Percentiles rank a stretch among this genome's conserved stretches.
These are phyloP conservation scores for Pseudogymnoascus sp. DNA, from an alignment of 2,329 filamentous ascomycete genomes.

Conservation along the genomic window DNA sequence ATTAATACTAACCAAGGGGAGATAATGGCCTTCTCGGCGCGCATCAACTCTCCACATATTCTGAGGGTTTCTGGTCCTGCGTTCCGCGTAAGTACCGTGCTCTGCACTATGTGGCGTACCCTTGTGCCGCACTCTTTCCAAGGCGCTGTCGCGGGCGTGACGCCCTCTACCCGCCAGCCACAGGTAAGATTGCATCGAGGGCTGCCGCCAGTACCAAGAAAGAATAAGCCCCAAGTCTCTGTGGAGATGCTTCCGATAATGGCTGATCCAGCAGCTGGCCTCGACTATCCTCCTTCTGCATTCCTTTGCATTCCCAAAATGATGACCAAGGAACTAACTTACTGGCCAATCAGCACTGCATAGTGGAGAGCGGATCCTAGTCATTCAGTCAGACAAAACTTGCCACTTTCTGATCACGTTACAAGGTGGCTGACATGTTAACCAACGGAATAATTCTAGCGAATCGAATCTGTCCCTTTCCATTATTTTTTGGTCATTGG, in stretches of 20 bases:
- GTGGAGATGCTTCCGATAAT: background rate
- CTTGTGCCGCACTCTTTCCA: background rate
- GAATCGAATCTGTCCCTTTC: background rate
- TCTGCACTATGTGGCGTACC: background rate
- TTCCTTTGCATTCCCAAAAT: background rate
- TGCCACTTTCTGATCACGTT: background rate
- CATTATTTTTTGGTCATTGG: background rate
- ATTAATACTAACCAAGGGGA: background rate
- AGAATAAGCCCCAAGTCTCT: constrained; percentile 4
- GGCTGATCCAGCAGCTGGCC: background rate
- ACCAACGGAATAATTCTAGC: background rate
- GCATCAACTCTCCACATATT: background rate
- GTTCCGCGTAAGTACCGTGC: background rate
- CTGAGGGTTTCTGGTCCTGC: background rate
- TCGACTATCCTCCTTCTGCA: background rate
- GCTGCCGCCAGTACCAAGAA: background rate
- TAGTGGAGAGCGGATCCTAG: background rate
- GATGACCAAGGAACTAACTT: background rate
- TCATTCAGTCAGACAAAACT: background rate
- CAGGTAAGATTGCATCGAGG: background rate
- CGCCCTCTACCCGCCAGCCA: background rate
- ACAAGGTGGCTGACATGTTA: background rate
- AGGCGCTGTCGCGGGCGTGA: background rate
- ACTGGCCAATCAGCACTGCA: background rate
- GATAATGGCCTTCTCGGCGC: background rate